Evolutionary conservation across 352 stramenopile genomes (phyloP), one percentile per base, ranked within the genome.

Genomic region (Globisporangium spinosum): DNA sequence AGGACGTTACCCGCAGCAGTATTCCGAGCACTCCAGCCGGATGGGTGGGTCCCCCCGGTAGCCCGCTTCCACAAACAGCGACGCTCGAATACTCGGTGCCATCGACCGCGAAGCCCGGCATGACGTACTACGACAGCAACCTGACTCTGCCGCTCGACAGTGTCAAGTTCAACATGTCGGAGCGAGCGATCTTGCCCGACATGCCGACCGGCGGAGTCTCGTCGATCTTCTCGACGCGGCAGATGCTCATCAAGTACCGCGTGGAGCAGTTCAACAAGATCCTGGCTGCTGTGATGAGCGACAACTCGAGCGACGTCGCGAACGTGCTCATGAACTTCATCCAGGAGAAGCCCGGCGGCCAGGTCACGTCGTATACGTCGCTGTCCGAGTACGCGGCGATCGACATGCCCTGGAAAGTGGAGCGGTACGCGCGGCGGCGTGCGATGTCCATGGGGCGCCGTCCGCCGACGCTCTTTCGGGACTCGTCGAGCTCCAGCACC

Each of bases 261-360:
- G 84, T 90, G 49, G 62, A 85, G 56, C 74, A 83, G 64, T 93
- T 93, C 68, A 91, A 93, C 68, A 67, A 75, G 56, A 88, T 91
- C 23, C 58, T 91, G 54, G 82, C 84, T 1, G 85, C 85, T 2
- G 83, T 87, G 23, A 78, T 93, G 70, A 87, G 81, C 55, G 83
- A 91, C 70, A 78, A 74, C 49, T 89, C 80, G 6, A 75, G 67
- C 17, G 70, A 78, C 7, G 85, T 93, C 61, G 79, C 82, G 22
- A 78, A 71, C n/a, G 59, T 85, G 68, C 76, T 93, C 40, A 87
- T 83, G 76, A 83, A 83, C 55, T 91, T 93, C 57, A 90, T 93
- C 61, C 83, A 93, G 65, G 83, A 93, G 67, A 89, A 89, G 29
- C 85, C 85, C 0, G 84, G 79, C 45, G 74, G 73, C 0, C 80